A percentile compares a stretch with the other conserved stretches of the same genome.
phyloP scores from a whole-genome alignment of 2,329 filamentous ascomycete genomes.

The Xylariaceae sp. region DNA sequence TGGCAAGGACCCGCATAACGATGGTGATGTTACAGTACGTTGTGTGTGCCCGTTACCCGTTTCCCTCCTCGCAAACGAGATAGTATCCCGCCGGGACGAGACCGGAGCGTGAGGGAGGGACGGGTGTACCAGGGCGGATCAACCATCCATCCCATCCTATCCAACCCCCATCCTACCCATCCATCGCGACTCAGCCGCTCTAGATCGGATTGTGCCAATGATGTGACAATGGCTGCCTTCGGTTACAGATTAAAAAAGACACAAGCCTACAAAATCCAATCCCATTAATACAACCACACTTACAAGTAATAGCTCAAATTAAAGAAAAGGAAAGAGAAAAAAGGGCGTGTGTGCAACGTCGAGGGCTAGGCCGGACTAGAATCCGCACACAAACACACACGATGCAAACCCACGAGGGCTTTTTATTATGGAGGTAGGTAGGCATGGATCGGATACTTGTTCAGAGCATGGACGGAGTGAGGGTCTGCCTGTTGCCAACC shows the following conservation, averaged over 20 bases:
- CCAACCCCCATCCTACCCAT: too few relatives aligned
- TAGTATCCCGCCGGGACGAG: background rate
- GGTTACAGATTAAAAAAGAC: conserved; percentile 7
- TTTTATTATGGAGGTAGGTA: background rate
- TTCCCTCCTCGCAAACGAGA: background rate
- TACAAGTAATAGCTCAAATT: conserved; percentile 3
- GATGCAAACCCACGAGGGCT: background rate
- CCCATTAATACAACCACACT: background rate
- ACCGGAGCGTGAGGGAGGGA: background rate
- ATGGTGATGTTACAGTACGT: background rate
- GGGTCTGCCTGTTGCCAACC: background rate
- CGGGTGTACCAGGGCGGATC: background rate
- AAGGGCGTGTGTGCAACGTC: background rate
- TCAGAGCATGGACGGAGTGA: background rate
- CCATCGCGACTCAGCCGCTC: background rate
- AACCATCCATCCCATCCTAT: too few relatives aligned
- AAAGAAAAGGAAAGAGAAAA: background rate
- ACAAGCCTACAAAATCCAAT: background rate
- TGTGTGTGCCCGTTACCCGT: background rate
- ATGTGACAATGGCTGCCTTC: conserved; percentile 4
- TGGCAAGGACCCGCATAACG: background rate
- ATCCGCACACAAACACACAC: background rate
- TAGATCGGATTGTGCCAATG: conserved; percentile 4
- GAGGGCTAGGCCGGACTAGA: conserved; percentile 9
- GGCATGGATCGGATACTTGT: background rate